These are phyloP conservation scores for Trichocladium uniseriatum DNA, from an alignment of 495 filamentous ascomycete species.

Conservation along the genomic window DNA sequence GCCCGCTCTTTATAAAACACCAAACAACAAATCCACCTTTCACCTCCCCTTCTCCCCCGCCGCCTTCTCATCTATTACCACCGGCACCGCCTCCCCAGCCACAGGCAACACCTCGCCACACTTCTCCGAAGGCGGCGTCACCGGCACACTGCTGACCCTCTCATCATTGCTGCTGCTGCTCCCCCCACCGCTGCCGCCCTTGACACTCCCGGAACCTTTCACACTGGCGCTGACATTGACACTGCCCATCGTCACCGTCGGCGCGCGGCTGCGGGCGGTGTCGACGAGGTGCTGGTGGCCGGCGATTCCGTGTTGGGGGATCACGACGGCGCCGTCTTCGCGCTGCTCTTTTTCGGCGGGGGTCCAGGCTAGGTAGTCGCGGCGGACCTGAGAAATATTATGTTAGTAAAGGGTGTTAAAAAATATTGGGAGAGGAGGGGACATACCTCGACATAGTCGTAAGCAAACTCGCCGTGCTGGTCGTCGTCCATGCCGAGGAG, in stretches of 20 bases:
- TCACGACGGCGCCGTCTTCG: constrained; percentile 54
- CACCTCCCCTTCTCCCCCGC: too few species aligned
- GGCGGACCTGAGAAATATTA: constrained; percentile 48
- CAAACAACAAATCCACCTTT: too few species aligned
- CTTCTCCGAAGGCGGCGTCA: constrained; percentile 8
- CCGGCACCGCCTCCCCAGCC: neutral
- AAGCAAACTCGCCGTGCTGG: constrained; percentile 96
- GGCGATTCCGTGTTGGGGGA: constrained; percentile 71
- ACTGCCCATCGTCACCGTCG: too few species aligned
- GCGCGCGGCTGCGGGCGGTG: constrained; percentile 9
- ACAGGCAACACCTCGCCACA: neutral
- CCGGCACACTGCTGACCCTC: neutral
- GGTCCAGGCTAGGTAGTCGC: constrained; percentile 96
- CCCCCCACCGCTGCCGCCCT: neutral
- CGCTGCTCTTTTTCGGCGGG: constrained; percentile 67
- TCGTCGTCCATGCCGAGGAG: constrained; percentile 98
- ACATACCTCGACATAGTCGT: constrained; percentile 89
- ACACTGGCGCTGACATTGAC: too few species aligned
- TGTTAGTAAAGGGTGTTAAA: neutral
- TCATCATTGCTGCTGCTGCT: too few species aligned
- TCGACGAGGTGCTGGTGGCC: constrained; percentile 46
- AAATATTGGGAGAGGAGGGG: neutral
- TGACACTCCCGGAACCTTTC: neutral
- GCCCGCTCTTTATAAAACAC: neutral
- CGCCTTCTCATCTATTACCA: neutral